Evolutionary conservation across 169 alveolate genomes (phyloP), one percentile per base, ranked within the genome.

Genomic region (Plasmodium billcollinsi): DNA sequence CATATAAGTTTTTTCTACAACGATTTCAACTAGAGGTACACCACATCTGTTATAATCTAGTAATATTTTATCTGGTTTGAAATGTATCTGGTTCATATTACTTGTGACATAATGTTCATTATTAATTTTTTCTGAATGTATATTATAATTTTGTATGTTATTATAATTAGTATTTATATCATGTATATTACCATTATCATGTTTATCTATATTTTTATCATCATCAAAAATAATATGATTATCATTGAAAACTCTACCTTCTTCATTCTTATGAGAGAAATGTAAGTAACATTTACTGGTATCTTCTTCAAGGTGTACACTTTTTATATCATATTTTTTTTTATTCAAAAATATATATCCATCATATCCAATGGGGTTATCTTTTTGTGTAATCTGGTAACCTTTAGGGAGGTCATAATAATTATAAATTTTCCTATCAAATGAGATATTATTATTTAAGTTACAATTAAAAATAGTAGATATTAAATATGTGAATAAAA

Each of bases 371-470:
- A 94, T 67, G 2, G 96, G 96, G 69, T 88, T 91, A 50, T 69
- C 70, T 59, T 78, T 76, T 70, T 92, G 95, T 21, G 96, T 92
- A 56, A 94, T 63, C 61, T 94, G 96, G 73, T 92, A 94, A 3
- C 95, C 94, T 90, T 94, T 94, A 0, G 96, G 96, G n/a, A 94
- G 73, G 56, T 94, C 96, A 74, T 88, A 85, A 90, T 94, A 94
- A 47, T 92, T 91, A 72, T 94, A 94, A 50, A 92, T 90, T 88
- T 94, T 94, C 72, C 96, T 73, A 12, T 93, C 95, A 52, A 94
- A 94, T 6, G 93, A 58, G 3, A 93, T 63, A 62, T 50, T 14
- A 20, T 52, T 71, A 59, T 74, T 78, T 39, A 91, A 61, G 2
- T 21, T 88, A 80, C 96, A 94, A 63, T 91, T 72, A 45, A 92